These are phyloP conservation scores for Sordariomycetes sp. DNA, from an alignment of 2,329 filamentous ascomycete genomes.

Conservation along the genomic window DNA sequence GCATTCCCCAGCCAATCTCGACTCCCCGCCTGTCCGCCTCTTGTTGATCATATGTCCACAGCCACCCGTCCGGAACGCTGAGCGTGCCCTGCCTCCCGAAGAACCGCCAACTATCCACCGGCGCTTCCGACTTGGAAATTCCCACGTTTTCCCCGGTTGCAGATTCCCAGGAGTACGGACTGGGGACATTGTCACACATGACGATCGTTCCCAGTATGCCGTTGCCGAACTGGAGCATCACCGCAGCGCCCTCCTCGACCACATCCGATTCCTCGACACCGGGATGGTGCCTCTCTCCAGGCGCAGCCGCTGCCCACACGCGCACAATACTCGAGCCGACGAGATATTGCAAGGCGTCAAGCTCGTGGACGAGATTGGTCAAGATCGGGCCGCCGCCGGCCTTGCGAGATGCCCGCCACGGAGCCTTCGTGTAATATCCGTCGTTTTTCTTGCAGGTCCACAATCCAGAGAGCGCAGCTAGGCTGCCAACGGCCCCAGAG, in stretches of 20 bases:
- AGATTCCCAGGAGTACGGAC: background rate
- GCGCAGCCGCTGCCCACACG: background rate
- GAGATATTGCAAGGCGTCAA: background rate
- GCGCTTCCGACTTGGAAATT: background rate
- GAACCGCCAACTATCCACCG: background rate
- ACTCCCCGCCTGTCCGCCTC: background rate
- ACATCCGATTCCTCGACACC: background rate
- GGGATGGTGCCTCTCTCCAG: background rate
- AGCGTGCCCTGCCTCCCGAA: background rate
- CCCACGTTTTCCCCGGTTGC: background rate
- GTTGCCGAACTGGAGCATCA: background rate
- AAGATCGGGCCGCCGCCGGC: background rate
- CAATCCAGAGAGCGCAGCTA: background rate
- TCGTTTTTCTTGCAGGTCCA: background rate
- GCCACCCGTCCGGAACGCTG: background rate
- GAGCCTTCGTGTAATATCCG: background rate
- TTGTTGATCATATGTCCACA: background rate
- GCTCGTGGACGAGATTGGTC: background rate
- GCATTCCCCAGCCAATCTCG: background rate
- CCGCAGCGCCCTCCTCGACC: background rate
- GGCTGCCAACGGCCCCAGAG: background rate
- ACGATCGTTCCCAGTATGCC: background rate
- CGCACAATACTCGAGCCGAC: background rate
- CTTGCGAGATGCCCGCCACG: background rate
- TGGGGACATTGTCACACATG: background rate